Evolutionary conservation across 441 rosid species (phyloP), one percentile per base, ranked within the genome.

Genomic region (Kokia cookei): DNA sequence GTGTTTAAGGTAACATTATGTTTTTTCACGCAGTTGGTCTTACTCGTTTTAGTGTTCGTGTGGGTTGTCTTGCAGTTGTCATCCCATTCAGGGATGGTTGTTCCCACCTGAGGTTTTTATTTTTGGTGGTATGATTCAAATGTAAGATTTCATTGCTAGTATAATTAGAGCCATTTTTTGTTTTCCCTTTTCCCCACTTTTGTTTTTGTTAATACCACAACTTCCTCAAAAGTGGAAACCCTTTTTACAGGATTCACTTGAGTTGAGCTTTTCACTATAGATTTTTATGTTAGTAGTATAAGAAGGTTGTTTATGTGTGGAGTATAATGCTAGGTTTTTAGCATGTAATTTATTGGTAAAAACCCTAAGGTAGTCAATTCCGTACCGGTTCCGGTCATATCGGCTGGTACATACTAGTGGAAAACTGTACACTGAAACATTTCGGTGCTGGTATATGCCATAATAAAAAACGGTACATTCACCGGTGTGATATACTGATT

Each of bases 91-190:
- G 77, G 80, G 63, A 62, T 60, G 70, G 73, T 74, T 81, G 89
- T 88, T 55, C 97, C 98, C 71, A 91, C 98, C 35, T 93, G 81
- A 85, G 69, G 61, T 51, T 51, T 75, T 60, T 13, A 6, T 29
- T 57, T 57, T 74, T 80, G 82, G 47, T 11, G 60, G 60, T 45
- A 22, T 65, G 35, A 59, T 81, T 54, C 45, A 77, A 67, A 40
- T 62, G 69, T 79, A 63, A 54, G 73, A 65, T 67, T 76, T 79
- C 70, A 32, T 67, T 70, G 40, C 19, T 55, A 55, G 19, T 55
- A 55, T 19, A 55, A 22, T 22, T 55, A 22, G 13, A 55, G 11
- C 13, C 29, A 2, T 22, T 55, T 1, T 5, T 53, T 53, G 3
- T 19, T 19, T 19, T 19, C 12, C 4, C 26, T 8, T 17, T 3